A percentile compares a stretch with the other conserved stretches of the same genome.
These are phyloP conservation scores for Metschnikowia picachoensis DNA, from an alignment of 805 yeast genomes.

Conservation along the genomic window DNA sequence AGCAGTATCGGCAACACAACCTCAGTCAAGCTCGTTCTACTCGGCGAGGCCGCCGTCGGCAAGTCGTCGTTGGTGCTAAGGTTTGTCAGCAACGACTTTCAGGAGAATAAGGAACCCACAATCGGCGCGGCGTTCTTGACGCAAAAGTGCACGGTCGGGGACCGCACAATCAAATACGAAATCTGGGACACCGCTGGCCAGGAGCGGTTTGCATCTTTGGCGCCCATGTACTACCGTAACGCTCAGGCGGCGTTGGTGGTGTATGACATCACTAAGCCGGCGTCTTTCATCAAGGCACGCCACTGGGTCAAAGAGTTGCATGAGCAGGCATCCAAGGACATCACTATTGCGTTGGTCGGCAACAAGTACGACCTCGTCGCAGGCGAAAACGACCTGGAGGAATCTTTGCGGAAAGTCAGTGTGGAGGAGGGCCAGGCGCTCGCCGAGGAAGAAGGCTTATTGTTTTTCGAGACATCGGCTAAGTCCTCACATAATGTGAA, in stretches of 20 bases:
- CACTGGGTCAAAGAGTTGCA: slow-evolving; percentile 78
- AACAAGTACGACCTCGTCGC: slow-evolving; percentile 60
- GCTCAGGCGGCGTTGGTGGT: slow-evolving; percentile 80
- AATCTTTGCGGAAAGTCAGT: slow-evolving; percentile 68
- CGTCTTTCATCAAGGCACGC: slow-evolving; percentile 67
- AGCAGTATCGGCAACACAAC: slow-evolving; percentile 13
- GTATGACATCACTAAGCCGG: slow-evolving; percentile 65
- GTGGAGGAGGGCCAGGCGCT: slow-evolving; percentile 80
- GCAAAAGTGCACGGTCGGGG: slow-evolving; percentile 54
- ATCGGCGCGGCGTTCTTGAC: slow-evolving; percentile 84
- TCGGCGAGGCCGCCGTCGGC: slow-evolving; percentile 84
- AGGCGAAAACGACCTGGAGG: slow-evolving; percentile 44
- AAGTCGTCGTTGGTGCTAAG: slow-evolving; percentile 67
- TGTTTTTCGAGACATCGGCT: slow-evolving; percentile 94
- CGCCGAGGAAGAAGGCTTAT: slow-evolving; percentile 86
- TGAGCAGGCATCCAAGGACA: slow-evolving; percentile 70
- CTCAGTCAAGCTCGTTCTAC: slow-evolving; percentile 59
- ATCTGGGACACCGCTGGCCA: slow-evolving; percentile 91
- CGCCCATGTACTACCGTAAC: slow-evolving; percentile 81
- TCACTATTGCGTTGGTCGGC: slow-evolving; percentile 83
- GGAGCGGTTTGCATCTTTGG: slow-evolving; percentile 70
- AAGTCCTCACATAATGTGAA: slow-evolving; percentile 85
- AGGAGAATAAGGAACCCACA: slow-evolving; percentile 71
- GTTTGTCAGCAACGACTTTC: slow-evolving; percentile 70
- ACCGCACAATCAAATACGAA: slow-evolving; percentile 62